Evolutionary conservation across 2,329 filamentous ascomycete species (phyloP), one percentile per base, ranked within the genome.

Genomic region (Karstenula rhodostoma): DNA sequence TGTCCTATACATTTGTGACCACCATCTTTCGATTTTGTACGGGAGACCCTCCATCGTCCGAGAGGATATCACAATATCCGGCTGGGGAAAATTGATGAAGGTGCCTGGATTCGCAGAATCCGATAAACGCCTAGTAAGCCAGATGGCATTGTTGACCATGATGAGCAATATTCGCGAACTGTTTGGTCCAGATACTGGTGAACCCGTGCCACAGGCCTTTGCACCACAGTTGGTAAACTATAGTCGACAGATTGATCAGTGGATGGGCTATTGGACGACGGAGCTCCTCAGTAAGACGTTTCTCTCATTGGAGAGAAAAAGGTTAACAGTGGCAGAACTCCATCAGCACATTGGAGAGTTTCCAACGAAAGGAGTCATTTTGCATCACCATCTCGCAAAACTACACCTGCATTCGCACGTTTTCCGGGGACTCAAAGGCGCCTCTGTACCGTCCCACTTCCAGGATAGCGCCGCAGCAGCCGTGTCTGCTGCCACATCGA

Each of bases 1-100:
- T n/a, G 51, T 54, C 22, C 51, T 54, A 4, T 90, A 89, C 66
- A 86, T 89, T 1, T 89, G 87, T 67, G 87, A 90, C 67, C 87
- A 89, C 62, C 87, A 90, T 70, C 85, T 89, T 29, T 86, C 85
- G 19, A 88, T 87, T 23, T 77, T 87, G 0, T 88, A 89, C 56
- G 85, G 86, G 2, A 79, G 87, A 2, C 84, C 85, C 1, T 83
- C 85, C 0, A 83, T 87, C 9, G 84, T 88, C 0, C 83, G 85
- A 29, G 86, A 88, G 54, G 85, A 89, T 56, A 74, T 80, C 15
- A 83, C 84, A 0, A 85, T 88, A 42, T 82, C 85, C 52, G 85
- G 85, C 5, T 85, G 85, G 77, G 85, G 88, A 54, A 78, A 80
- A 1, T 85, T 88, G 47, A 73, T 87, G n/a, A 79, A 82, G 37